These are phyloP conservation scores for Claviceps africana DNA, from an alignment of 2,329 filamentous ascomycete genomes.

Conservation along the genomic window DNA sequence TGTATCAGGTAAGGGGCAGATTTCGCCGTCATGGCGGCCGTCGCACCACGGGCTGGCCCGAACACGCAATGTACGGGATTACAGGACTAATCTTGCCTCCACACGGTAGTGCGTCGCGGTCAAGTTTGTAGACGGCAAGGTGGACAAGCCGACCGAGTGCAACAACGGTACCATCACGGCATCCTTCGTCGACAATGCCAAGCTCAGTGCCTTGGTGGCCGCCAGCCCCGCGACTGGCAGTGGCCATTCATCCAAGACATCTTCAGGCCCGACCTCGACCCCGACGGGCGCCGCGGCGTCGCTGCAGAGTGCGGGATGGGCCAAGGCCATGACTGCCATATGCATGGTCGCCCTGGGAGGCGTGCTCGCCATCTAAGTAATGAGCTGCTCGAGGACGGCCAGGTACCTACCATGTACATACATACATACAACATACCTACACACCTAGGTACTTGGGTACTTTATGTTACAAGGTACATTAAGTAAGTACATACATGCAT, in stretches of 20 bases:
- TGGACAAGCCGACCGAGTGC: conserved; percentile 18
- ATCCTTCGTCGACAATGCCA: conserved; percentile 18
- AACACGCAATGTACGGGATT: neutral
- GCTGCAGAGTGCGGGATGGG: conserved; percentile 9
- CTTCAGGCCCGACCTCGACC: conserved; percentile 10
- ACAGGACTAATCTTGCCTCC: neutral
- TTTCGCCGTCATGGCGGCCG: neutral
- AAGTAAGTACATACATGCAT: no score
- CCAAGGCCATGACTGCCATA: conserved; percentile 12
- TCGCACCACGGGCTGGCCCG: neutral
- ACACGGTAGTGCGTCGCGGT: conserved; percentile 35
- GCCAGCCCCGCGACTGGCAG: no score
- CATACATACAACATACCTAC: no score
- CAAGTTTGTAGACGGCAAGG: conserved; percentile 36
- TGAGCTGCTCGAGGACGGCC: no score
- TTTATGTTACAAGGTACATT: no score
- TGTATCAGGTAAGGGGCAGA: conserved; percentile 36
- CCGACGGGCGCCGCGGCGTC: conserved; percentile 13
- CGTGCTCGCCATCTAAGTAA: conserved; percentile 17
- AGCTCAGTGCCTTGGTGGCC: conserved; percentile 22
- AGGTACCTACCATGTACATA: neutral
- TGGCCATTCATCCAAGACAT: no score
- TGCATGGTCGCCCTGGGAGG: conserved; percentile 17
- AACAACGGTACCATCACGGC: conserved; percentile 20
- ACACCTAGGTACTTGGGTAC: no score